phyloP scores from a whole-genome alignment of 2,329 filamentous ascomycete genomes.

The Penicillium verrucosum region DNA sequence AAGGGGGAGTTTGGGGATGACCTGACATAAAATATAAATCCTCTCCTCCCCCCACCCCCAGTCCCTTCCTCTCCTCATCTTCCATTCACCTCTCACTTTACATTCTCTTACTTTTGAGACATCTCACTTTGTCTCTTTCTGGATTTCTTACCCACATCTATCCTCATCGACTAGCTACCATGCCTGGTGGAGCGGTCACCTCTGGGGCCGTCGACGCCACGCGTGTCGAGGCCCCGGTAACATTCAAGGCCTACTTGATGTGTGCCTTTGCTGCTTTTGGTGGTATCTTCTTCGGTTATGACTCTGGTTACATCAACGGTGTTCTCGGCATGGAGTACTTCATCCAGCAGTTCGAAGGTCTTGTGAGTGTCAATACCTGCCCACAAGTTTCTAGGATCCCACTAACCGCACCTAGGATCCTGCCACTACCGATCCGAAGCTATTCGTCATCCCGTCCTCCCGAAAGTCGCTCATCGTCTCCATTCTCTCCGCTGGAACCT shows the following conservation, averaged over 20 bases:
- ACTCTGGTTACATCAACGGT: conserved; percentile 56
- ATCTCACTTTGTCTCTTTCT: neutral
- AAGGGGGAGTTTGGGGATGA: neutral
- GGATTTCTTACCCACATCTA: neutral
- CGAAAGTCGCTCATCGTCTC: conserved; percentile 65
- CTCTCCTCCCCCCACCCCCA: neutral
- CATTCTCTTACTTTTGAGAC: neutral
- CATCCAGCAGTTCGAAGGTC: conserved; percentile 38
- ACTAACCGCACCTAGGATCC: conserved; percentile 15
- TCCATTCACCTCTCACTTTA: neutral
- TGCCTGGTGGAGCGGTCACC: conserved; percentile 26
- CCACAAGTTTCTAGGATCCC: neutral
- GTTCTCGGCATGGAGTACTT: conserved; percentile 53
- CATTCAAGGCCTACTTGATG: conserved; percentile 58
- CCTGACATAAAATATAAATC: conserved; percentile 1
- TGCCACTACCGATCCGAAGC: conserved; percentile 27
- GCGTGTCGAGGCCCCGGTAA: conserved; percentile 58
- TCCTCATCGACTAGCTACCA: conserved; percentile 9
- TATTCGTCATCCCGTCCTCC: conserved; percentile 46
- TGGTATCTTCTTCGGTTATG: conserved; percentile 60
- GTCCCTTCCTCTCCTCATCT: neutral
- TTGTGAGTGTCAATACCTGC: conserved; percentile 23
- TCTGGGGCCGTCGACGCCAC: conserved; percentile 47
- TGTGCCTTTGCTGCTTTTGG: conserved; percentile 61
- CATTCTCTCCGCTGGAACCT: conserved; percentile 73